phyloP scores from a whole-genome alignment of 768 basidiomycete genomes.

The Leucosporidium yakuticum region DNA sequence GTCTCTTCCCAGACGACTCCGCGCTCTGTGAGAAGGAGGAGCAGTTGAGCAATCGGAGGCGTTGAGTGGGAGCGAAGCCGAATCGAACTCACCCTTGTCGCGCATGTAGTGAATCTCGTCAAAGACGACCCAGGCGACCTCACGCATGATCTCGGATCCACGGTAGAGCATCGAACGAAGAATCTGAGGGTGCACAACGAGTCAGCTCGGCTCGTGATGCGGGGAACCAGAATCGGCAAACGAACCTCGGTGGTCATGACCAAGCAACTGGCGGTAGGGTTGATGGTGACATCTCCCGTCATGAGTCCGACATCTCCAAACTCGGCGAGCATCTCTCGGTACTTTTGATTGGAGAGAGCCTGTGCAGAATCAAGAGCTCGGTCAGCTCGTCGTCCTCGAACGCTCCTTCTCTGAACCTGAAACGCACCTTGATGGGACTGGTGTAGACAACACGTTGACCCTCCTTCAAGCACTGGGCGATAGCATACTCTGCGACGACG shows the following conservation, averaged over 20 bases:
- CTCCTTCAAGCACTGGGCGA: constrained; percentile 87
- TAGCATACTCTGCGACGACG: constrained; percentile 98
- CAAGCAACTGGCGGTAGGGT: constrained; percentile 89
- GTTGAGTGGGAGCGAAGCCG: background rate
- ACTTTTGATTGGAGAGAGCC: constrained; percentile 98
- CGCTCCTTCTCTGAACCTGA: background rate
- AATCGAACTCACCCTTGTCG: constrained; percentile 57
- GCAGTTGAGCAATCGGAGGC: background rate
- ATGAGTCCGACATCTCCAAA: constrained; percentile 98
- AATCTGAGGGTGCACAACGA: constrained; percentile 56
- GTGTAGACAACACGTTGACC: constrained; percentile 98
- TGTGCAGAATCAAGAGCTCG: constrained; percentile 42
- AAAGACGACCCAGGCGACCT: constrained; percentile 99
- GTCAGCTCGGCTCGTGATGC: background rate
- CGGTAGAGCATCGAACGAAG: constrained; percentile 96
- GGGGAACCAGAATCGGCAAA: constrained; percentile 61
- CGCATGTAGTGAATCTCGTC: constrained; percentile 99
- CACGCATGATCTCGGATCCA: constrained; percentile 97
- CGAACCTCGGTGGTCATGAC: constrained; percentile 98
- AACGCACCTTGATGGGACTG: constrained; percentile 91
- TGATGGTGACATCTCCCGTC: constrained; percentile 99
- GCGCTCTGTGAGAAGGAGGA: constrained; percentile 56
- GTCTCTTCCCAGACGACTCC: constrained; percentile 99
- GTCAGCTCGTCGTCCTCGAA: background rate
- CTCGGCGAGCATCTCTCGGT: constrained; percentile 91